Evolutionary conservation across 352 stramenopile species (phyloP), one percentile per base, ranked within the genome.

Genomic region (Phytophthora chlamydospora): DNA sequence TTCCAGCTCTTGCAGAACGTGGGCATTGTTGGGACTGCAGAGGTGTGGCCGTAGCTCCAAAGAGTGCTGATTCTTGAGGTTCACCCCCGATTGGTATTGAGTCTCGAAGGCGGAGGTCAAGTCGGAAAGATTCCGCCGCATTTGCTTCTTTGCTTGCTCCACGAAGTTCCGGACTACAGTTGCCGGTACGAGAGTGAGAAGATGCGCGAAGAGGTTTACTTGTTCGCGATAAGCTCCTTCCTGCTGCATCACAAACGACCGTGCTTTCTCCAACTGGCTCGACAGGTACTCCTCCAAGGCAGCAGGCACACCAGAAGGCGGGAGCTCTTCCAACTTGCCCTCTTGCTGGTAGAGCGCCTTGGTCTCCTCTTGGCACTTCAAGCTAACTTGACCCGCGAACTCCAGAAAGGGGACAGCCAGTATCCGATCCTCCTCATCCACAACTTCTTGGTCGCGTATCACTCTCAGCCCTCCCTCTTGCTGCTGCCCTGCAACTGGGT

Each of bases 221-320:
- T 90, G 85, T 27, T 85, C 67, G 29, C 88, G 75, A 55, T 84
- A 88, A 24, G 58, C 52, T 6, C 55, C 45, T 62, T 92, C 74
- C 54, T 90, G 80, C 7, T 78, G 75, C 6, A 72, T 39, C 35
- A 87, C 66, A 21, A 89, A 92, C 24, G 57, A 45, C 12, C 52
- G 54, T 27, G 83, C 86, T 63, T 95, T 95, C 14, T 85, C 71
- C 4, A 65, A n/a, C 32, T 86, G 84, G 11, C 65, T 78, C 14
- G 43, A 33, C 10, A 97, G 58, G 53, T 94, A 97, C 35, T 89
- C 71, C 14, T 89, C 79, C 7, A 97, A 63, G 3, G 84, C 90
- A 2, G 75, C 69, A 0, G 89, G 88, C 1, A 96, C 76, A 11
- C 77, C 82, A 0, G 65, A 76, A 11, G 73, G 63, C 16, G 75